A percentile compares a stretch with the other conserved stretches of the same genome.
phyloP scores from a whole-genome alignment of 2,329 filamentous ascomycete genomes.

The Apiospora sp. region DNA sequence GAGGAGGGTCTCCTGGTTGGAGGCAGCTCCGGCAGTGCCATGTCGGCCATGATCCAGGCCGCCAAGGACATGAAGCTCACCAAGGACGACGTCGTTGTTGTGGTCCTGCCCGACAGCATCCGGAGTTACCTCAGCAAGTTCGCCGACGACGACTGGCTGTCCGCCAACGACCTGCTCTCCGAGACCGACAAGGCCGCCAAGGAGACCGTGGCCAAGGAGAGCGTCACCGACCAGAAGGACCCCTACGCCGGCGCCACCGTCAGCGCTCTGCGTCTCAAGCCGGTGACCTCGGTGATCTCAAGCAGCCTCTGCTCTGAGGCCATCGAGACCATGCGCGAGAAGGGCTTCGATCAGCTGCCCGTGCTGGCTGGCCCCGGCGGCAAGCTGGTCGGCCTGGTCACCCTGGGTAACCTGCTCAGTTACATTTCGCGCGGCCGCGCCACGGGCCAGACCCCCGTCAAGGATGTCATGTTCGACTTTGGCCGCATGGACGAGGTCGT shows the following conservation, averaged over 20 bases:
- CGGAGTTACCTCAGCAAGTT: constrained; percentile 98
- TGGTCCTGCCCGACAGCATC: constrained; percentile 94
- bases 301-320: constrained; percentile 81
- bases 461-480: constrained; percentile 97
- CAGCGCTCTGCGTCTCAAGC: constrained; percentile 85
- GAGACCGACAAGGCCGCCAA: constrained; percentile 53
- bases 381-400: constrained; percentile 89
- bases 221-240: constrained; percentile 57
- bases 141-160: constrained; percentile 98
- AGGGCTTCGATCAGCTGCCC: constrained; percentile 96
- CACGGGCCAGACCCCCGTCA: constrained; percentile 74
- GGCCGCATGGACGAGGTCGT: constrained; percentile 85
- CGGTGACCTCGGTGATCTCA: constrained; percentile 83
- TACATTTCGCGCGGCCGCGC: constrained; percentile 88
- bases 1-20: constrained; percentile 95
- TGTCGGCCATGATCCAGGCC: constrained; percentile 81
- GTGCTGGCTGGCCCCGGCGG: constrained; percentile 75
- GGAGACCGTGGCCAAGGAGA: constrained; percentile 53
- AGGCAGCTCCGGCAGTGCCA: constrained; percentile 91
- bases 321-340: constrained; percentile 97
- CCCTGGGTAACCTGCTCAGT: constrained; percentile 90
- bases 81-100: constrained; percentile 88
- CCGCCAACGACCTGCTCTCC: constrained; percentile 92
- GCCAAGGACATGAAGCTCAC: constrained; percentile 78
- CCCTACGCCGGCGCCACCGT: constrained; percentile 83